Evolutionary conservation across 371 early-diverging fungal species (phyloP).

Genomic region (Zychaea mexicana): DNA sequence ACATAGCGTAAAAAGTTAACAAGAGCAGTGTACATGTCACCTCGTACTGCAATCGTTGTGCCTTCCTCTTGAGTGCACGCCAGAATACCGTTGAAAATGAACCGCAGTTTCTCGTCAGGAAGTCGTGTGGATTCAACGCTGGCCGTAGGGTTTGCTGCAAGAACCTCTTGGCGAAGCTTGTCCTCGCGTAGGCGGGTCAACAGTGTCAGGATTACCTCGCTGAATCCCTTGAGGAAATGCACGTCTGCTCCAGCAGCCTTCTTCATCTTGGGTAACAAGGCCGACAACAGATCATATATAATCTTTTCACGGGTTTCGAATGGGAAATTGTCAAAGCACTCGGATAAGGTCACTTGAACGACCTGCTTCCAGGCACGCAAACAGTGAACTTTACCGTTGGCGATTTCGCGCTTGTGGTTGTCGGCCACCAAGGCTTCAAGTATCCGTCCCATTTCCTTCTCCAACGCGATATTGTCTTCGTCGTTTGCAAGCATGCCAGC

Average conservation of each 20-base stretch:
- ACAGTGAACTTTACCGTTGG: constrained; percentile 62
- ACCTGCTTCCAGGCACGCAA: constrained; percentile 82
- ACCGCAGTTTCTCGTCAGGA: constrained; percentile 55
- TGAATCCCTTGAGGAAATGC: constrained; percentile 60
- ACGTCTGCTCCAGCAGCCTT: constrained; percentile 28
- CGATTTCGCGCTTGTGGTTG: constrained; percentile 70
- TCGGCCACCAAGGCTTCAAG: constrained; percentile 54
- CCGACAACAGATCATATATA: constrained; percentile 61
- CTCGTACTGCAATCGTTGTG: constrained; percentile 68
- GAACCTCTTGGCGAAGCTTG: constrained; percentile 31
- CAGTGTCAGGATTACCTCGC: constrained; percentile 59
- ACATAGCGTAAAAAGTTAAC: constrained; percentile 72
- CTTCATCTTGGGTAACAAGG: constrained; percentile 60
- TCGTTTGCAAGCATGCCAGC: constrained; percentile 47
- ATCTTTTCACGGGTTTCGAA: constrained; percentile 61
- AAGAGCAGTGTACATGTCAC: constrained; percentile 82
- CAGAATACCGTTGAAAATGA: constrained; percentile 68
- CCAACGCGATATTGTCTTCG: constrained; percentile 40
- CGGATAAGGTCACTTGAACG: constrained; percentile 69
- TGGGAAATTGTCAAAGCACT: constrained; percentile 65
- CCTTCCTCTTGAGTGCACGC: constrained; percentile 65
- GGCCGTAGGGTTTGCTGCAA: constrained; percentile 27
- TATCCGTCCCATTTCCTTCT: constrained; percentile 56
- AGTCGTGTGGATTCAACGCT: constrained; percentile 39
- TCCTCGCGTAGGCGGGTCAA: constrained; percentile 43